These are phyloP conservation scores for Xylariaceae sp. DNA, from an alignment of 2,329 filamentous ascomycete species.

Conservation along the genomic window DNA sequence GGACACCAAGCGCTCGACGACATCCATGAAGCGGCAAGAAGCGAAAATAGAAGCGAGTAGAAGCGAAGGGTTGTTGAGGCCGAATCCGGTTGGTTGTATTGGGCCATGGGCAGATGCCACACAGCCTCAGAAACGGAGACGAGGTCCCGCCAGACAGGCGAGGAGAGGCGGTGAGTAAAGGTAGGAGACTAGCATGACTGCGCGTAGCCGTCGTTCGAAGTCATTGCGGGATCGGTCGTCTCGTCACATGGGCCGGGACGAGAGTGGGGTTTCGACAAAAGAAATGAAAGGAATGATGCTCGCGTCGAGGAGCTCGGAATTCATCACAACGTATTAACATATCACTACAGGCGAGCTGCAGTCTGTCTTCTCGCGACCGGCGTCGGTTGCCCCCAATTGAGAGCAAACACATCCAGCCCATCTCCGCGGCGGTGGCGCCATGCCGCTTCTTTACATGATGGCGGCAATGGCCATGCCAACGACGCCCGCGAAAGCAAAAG, in stretches of 20 bases:
- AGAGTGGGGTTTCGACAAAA: conserved; percentile 30
- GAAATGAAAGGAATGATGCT: conserved; percentile 27
- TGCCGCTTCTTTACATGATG: conserved; percentile 40
- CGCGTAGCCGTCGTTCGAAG: conserved; percentile 21
- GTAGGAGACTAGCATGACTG: conserved; percentile 11
- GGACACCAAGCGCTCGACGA: conserved; percentile 29
- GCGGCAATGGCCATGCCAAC: conserved; percentile 45
- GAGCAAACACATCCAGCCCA: conserved; percentile 11
- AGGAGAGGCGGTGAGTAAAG: no score
- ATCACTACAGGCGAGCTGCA: conserved; percentile 1
- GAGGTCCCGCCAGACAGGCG: conserved; percentile 14
- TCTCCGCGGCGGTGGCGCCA: conserved; percentile 7
- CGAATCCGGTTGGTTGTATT: conserved; percentile 17
- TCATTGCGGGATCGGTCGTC: conserved; percentile 24
- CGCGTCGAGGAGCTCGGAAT: conserved; percentile 24
- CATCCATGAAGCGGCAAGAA: no score
- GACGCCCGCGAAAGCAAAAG: conserved; percentile 44
- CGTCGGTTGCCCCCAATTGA: no score
- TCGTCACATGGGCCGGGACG: conserved; percentile 27
- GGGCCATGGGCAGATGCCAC: conserved; percentile 13
- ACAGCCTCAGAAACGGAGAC: conserved; percentile 18
- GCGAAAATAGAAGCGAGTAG: no score
- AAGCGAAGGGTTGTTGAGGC: conserved; percentile 24
- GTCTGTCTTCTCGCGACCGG: conserved; percentile 1
- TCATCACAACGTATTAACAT: conserved; percentile 6